Percentiles rank a stretch among this genome's conserved stretches.
Evolutionary conservation across 2,329 filamentous ascomycete genomes (phyloP).

Genomic region (Alternaria sp.): DNA sequence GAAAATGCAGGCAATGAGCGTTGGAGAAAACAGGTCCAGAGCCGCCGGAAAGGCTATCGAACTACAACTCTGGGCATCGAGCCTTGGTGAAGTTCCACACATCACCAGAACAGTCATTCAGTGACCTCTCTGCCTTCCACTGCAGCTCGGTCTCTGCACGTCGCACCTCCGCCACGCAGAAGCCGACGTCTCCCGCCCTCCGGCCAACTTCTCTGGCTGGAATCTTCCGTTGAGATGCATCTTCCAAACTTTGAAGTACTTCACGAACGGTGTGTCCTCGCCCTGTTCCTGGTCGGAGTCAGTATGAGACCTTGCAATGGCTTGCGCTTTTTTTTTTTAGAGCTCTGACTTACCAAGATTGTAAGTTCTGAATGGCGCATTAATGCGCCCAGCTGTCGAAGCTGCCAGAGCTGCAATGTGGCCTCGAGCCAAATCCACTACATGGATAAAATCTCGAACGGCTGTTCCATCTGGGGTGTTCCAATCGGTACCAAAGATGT

Average conservation of each 20-base stretch:
- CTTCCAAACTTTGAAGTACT: constrained; percentile 52
- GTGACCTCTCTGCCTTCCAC: constrained; percentile 50
- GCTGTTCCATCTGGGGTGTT: constrained; percentile 72
- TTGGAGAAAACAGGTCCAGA: background rate
- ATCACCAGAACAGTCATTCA: constrained; percentile 50
- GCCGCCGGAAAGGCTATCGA: background rate
- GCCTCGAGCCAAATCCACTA: constrained; percentile 70
- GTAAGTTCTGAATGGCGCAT: constrained; percentile 50
- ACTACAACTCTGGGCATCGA: constrained; percentile 26
- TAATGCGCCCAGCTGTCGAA: constrained; percentile 42
- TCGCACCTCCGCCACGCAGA: constrained; percentile 52
- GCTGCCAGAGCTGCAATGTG: constrained; percentile 68
- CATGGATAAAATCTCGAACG: constrained; percentile 74
- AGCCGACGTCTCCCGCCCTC: constrained; percentile 54
- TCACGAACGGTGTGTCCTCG: constrained; percentile 55
- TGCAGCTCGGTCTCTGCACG: constrained; percentile 51
- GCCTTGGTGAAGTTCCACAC: constrained; percentile 52
- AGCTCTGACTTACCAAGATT: constrained; percentile 47
- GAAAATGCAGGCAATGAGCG: background rate
- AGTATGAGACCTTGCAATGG: constrained; percentile 6
- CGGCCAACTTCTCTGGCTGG: constrained; percentile 50
- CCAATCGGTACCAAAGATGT: constrained; percentile 72
- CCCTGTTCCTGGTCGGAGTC: constrained; percentile 48
- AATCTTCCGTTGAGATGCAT: constrained; percentile 47
- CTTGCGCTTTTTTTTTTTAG: background rate